A percentile compares a stretch with the other conserved stretches of the same genome.
Evolutionary conservation across 495 filamentous ascomycete species (phyloP).

Genomic region (Aspergillus affinis): DNA sequence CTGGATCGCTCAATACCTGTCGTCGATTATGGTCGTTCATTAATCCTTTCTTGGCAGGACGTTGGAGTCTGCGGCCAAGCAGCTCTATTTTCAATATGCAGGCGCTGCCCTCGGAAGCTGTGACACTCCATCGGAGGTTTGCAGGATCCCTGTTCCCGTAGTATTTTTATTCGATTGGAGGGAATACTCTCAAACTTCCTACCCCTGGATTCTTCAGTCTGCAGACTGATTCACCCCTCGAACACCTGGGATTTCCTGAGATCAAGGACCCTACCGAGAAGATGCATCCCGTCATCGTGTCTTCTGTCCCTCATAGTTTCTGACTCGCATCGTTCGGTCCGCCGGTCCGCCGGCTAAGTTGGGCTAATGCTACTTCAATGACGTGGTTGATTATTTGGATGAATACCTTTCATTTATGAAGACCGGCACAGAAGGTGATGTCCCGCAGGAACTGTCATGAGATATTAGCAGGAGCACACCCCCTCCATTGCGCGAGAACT

Average conservation of each 20-base stretch:
- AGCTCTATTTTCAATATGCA: background rate
- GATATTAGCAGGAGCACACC: background rate
- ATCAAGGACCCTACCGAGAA: no score
- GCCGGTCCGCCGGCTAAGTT: constrained; percentile 9
- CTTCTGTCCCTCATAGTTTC: background rate
- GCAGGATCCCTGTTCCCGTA: no score
- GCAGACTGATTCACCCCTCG: background rate
- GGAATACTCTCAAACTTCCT: background rate
- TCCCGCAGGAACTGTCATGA: background rate
- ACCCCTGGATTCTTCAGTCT: background rate
- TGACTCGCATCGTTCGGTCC: background rate
- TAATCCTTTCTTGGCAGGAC: background rate
- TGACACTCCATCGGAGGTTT: background rate
- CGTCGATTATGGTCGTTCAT: background rate
- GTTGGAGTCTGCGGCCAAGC: background rate
- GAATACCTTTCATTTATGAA: background rate
- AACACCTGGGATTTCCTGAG: background rate
- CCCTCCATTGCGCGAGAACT: background rate
- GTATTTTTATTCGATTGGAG: background rate
- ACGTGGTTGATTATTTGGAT: background rate
- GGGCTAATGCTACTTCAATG: background rate
- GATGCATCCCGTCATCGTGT: background rate
- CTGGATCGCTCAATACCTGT: no score
- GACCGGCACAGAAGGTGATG: background rate
- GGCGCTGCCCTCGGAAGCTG: background rate